Evolutionary conservation across 2,329 filamentous ascomycete species (phyloP), one percentile per base, ranked within the genome.

Genomic region (Verticillium longisporum): DNA sequence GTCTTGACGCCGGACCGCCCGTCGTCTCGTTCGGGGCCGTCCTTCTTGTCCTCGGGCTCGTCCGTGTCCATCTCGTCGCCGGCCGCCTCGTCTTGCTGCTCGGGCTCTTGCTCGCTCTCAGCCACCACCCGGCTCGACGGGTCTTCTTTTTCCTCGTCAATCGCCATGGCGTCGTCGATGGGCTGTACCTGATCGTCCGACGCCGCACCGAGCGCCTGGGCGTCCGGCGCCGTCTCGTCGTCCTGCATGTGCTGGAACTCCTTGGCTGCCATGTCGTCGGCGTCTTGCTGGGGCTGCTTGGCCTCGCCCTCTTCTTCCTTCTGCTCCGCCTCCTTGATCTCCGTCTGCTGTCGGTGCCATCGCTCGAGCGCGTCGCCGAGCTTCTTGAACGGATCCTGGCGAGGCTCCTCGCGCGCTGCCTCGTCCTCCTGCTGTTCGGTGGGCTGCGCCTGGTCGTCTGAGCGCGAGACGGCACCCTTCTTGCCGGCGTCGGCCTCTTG

Each of bases 241-340:
- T 97, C 87, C 63, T 89, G 88, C 3, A 98, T 80, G 75, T 99
- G 95, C 76, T 98, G 92, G 70, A 97, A 97, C 70, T 97, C 92
- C n/a, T 85, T 85, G 70, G 88, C 83, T 10, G 84, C 81, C 80
- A 91, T 89, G 64, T 95, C 88, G 62, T 90, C 85, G 67, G 72
- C 77, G 66, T 77, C 75, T 54, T 78, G 72, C 53, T 81, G 18
- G 18, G 18, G 74, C 41, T 76, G 77, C 66, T 85, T 75, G 36
- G 83, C 79, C 21, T 81, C 74, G 13, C 82, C 77, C 56, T 85
- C 81, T 21, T 80, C 74, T 59, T 87, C 76, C 41, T 82, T 77
- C 57, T 84, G 76, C 60, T 85, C 78, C 1, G 83, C 77, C 61
- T 89, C 83, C 71, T 84, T 79, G 67, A 99, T 98, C 64, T 97